Conservation (phyloP, 441 rosid species). For the Erodium moschatum region DNA sequence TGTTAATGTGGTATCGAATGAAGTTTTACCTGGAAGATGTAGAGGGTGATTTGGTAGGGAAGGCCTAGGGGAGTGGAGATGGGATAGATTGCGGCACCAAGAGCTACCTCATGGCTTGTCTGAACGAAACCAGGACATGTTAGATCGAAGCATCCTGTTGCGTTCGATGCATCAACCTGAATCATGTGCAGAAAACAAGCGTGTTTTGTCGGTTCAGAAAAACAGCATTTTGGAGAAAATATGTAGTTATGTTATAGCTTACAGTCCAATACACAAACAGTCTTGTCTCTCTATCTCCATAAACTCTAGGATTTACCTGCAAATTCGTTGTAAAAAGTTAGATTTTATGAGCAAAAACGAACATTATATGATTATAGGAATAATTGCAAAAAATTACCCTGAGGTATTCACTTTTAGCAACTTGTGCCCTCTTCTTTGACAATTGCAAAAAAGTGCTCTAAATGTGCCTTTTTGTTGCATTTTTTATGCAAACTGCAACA, state of each 20-base stretch:
- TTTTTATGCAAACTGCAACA: too few relatives aligned
- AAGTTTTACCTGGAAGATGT: constrained; percentile 36
- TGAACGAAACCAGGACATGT: constrained; percentile 74
- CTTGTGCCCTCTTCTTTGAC: too few relatives aligned
- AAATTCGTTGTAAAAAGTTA: not conserved
- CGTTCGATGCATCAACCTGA: constrained; percentile 42
- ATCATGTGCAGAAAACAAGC: constrained; percentile 9
- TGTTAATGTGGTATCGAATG: not conserved
- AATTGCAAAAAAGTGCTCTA: too few relatives aligned
- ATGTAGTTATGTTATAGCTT: constrained; percentile 19
- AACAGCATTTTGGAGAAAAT: not conserved
- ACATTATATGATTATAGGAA: too few relatives aligned
- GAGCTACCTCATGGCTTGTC: constrained; percentile 38
- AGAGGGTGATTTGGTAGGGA: constrained; percentile 40
- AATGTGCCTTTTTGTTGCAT: too few relatives aligned
- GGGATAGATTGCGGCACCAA: constrained; percentile 58
- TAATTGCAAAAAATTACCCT: too few relatives aligned
- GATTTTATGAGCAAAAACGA: not conserved
- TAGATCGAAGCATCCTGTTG: constrained; percentile 64
- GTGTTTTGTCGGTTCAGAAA: not conserved
- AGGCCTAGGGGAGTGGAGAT: constrained; percentile 29
- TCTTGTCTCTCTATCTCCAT: constrained; percentile 49
- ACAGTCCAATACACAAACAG: constrained; percentile 62
- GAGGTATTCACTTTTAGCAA: too few relatives aligned
- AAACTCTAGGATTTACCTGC: constrained; percentile 61